Percentiles rank a stretch among this genome's conserved stretches.
phyloP scores from a whole-genome alignment of 805 yeast genomes.

The Sugiyamaella qingdaonensis region DNA sequence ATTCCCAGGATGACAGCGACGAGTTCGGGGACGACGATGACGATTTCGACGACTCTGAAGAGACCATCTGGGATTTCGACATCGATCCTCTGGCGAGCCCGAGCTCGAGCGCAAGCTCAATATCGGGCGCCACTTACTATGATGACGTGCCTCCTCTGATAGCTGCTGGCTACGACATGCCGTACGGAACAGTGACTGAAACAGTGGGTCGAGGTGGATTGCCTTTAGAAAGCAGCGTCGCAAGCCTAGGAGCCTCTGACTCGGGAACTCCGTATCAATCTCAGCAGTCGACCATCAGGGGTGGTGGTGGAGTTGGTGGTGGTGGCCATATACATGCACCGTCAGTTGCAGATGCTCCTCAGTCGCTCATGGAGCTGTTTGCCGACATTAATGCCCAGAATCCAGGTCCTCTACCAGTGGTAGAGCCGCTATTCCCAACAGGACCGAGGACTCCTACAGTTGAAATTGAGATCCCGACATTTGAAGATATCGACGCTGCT shows the following conservation, averaged over 20 bases:
- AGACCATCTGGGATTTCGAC: slow-evolving; percentile 78
- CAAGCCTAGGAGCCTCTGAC: not conserved
- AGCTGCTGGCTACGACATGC: not conserved
- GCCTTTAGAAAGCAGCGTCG: not conserved
- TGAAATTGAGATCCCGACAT: slow-evolving; percentile 29
- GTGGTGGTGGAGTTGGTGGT: not conserved
- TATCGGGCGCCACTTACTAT: slow-evolving; percentile 1
- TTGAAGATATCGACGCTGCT: slow-evolving; percentile 24
- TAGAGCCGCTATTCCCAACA: slow-evolving; percentile 10
- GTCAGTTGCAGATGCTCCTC: slow-evolving; percentile 53
- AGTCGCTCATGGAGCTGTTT: slow-evolving; percentile 65
- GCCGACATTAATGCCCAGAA: slow-evolving; percentile 39
- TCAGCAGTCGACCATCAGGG: slow-evolving; percentile 7
- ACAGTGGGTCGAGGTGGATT: not conserved
- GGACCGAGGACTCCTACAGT: slow-evolving; percentile 20
- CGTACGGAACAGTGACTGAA: not conserved
- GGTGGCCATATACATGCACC: not conserved
- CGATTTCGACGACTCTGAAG: slow-evolving; percentile 27
- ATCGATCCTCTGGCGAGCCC: slow-evolving; percentile 27
- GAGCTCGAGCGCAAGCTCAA: slow-evolving; percentile 3
- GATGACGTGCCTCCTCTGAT: not conserved
- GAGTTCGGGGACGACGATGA: slow-evolving; percentile 26
- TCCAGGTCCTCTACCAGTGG: slow-evolving; percentile 6
- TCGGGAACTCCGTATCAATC: slow-evolving; percentile 2
- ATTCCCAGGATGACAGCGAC: slow-evolving; percentile 1